Evolutionary conservation across 345 rosid species (phyloP).

Genomic region (Eucalyptus tenuipes): DNA sequence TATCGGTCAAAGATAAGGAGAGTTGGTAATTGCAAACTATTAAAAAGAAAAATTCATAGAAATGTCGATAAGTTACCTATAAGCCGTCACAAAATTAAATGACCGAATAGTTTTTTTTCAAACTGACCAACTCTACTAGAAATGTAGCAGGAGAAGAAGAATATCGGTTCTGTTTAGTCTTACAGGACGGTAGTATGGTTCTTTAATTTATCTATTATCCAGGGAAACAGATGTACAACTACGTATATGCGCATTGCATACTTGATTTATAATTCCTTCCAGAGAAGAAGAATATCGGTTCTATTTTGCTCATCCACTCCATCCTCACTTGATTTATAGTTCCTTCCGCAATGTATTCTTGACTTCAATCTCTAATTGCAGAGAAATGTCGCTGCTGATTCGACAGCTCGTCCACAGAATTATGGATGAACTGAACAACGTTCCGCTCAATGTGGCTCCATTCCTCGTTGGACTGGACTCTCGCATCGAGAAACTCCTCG

Average conservation of each 20-base stretch:
- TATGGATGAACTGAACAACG: slow-evolving; percentile 25
- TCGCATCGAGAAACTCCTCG: neutral
- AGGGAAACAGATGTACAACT: neutral
- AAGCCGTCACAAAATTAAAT: too few species aligned
- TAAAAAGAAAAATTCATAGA: too few species aligned
- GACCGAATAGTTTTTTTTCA: too few species aligned
- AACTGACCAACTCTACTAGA: too few species aligned
- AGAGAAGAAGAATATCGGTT: too few species aligned
- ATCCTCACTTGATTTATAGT: neutral
- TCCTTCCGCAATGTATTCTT: neutral
- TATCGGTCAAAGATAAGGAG: too few species aligned
- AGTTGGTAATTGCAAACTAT: too few species aligned
- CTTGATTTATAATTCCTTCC: neutral
- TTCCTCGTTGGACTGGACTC: slow-evolving; percentile 22
- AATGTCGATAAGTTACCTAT: too few species aligned
- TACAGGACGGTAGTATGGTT: too few species aligned
- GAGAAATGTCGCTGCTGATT: slow-evolving; percentile 4
- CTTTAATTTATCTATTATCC: too few species aligned
- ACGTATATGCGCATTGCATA: neutral
- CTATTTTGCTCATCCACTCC: neutral
- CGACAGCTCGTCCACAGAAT: slow-evolving; percentile 18
- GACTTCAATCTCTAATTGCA: neutral
- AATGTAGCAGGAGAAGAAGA: too few species aligned
- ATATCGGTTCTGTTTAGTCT: too few species aligned
- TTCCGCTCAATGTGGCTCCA: slow-evolving; percentile 33